phyloP scores from a whole-genome alignment of 2,329 filamentous ascomycete species.

The Basipetospora sp. region DNA sequence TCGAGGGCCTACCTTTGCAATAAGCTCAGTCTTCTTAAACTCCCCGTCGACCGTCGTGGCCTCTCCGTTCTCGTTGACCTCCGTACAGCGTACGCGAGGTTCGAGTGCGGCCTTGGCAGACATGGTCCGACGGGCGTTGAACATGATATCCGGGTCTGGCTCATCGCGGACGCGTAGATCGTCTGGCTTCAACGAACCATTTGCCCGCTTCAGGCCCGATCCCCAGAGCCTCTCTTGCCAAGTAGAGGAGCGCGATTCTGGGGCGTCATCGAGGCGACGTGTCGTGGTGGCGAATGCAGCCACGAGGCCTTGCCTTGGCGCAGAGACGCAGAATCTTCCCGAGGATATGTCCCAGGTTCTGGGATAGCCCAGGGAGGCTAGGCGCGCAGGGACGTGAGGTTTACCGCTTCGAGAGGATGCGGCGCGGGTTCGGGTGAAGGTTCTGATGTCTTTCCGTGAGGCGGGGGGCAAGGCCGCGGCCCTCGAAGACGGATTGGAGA shows the following conservation, averaged over 20 bases:
- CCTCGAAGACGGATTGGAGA: not conserved
- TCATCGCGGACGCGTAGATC: slow-evolving; percentile 46
- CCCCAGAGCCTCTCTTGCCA: slow-evolving; percentile 39
- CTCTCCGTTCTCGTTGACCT: slow-evolving; percentile 83
- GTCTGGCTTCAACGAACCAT: slow-evolving; percentile 35
- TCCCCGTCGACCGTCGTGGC: slow-evolving; percentile 88
- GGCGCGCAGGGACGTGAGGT: too few relatives aligned
- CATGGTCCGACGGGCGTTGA: slow-evolving; percentile 51
- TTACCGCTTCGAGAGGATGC: too few relatives aligned
- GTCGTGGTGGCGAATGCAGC: slow-evolving; percentile 1
- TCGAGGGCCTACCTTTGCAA: slow-evolving; percentile 72
- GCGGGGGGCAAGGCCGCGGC: not conserved
- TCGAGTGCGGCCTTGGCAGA: slow-evolving; percentile 68
- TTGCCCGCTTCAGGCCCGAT: slow-evolving; percentile 20
- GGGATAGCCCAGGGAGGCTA: not conserved
- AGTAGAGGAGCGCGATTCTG: slow-evolving; percentile 16
- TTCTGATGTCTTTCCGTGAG: not conserved
- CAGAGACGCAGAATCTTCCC: not conserved
- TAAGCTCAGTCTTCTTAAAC: slow-evolving; percentile 94
- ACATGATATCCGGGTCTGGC: slow-evolving; percentile 20
- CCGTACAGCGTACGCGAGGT: slow-evolving; percentile 77
- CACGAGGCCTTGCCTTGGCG: not conserved
- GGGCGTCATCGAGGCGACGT: slow-evolving; percentile 8
- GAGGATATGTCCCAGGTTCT: not conserved
- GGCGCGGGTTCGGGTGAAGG: too few relatives aligned